Base-by-base conservation (phyloP, 1,284 basidiomycete genomes). In the Ustilago nuda region DNA sequence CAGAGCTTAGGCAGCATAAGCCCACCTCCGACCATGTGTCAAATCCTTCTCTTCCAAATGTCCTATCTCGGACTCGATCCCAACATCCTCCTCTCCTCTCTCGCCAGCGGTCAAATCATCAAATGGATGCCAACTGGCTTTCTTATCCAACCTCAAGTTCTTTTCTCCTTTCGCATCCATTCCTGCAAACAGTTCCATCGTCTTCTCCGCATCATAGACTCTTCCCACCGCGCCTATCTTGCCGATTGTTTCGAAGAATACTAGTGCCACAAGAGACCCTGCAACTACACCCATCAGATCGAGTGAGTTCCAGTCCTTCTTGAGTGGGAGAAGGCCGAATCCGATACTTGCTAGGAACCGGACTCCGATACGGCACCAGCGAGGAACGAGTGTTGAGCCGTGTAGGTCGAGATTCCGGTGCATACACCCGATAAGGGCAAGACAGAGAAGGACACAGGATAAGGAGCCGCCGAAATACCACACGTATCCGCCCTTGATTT, bases 1-100 rank as follows among this genome's bases (percentile, higher is more conserved):
- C 37, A 2, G 17, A 3, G n/a, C 4, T 37, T 52, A 80, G 12
- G 79, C 78, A 17, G 70, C 72, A 64, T 78, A 82, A 0, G 82
- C 82, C 82, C 82, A 83, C 11, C 79, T 61, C 50, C 83, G 76
- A 15, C 79, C 80, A 32, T 73, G 45, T 6, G 72, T 63, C 58
- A 85, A 51, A 43, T 84, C 72, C 67, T 77, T 81, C 35, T 78
- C 67, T 61, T 85, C 73, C 37, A 85, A 52, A 43, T 80, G 78
- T 1, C 84, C 84, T 6, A 85, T 69, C 61, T 84, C 83, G 17
- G 68, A 66, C 63, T 85, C 84, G 52, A 82, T 78, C 0, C 84
- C 84, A 0, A 86, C 84, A 55, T 86, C 84, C 62, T 84, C 82
- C 39, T 85, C 82, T 11, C 84, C 84, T 12, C 48, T 59, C 65